Evolutionary conservation across 208 protist genomes (phyloP).

Genomic region (Trichomonas tenax): DNA sequence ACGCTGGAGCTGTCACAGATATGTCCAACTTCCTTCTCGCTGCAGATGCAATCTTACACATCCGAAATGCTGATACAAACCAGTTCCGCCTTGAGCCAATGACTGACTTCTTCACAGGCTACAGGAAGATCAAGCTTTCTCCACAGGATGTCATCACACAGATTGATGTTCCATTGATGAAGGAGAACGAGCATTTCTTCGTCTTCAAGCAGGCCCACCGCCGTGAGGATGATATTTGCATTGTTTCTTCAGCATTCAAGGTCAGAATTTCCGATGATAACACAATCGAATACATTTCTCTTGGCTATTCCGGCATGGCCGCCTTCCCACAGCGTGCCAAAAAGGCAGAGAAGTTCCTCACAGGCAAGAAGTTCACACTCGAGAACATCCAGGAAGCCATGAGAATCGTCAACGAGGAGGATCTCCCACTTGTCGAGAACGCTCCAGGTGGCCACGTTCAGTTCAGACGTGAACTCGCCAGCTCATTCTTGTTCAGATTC

Average conservation of each 20-base stretch:
- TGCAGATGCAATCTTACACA: not conserved
- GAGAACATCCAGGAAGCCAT: slow-evolving; percentile 16
- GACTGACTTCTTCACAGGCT: slow-evolving; percentile 37
- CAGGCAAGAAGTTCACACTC: slow-evolving; percentile 31
- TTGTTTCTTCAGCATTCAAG: slow-evolving; percentile 49
- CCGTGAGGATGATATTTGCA: slow-evolving; percentile 64
- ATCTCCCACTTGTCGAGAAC: slow-evolving; percentile 22
- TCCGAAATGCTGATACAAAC: not conserved
- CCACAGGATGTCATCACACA: slow-evolving; percentile 46
- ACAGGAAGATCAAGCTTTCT: slow-evolving; percentile 45
- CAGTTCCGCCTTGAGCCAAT: not conserved
- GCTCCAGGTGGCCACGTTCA: slow-evolving; percentile 53
- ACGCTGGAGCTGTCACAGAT: slow-evolving; percentile 10
- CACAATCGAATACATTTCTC: slow-evolving; percentile 27
- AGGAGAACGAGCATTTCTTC: slow-evolving; percentile 40
- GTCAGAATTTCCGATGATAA: not conserved
- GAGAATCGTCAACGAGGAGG: not conserved
- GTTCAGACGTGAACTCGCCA: slow-evolving; percentile 46
- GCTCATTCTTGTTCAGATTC: slow-evolving; percentile 65
- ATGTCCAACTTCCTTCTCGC: not conserved
- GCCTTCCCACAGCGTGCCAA: slow-evolving; percentile 21
- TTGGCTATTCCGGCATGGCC: slow-evolving; percentile 46
- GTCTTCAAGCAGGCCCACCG: slow-evolving; percentile 56
- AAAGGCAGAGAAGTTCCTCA: slow-evolving; percentile 34
- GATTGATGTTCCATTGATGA: slow-evolving; percentile 27